These are phyloP conservation scores for Euphorbia lathyris DNA, from an alignment of 345 rosid genomes.

Conservation along the genomic window DNA sequence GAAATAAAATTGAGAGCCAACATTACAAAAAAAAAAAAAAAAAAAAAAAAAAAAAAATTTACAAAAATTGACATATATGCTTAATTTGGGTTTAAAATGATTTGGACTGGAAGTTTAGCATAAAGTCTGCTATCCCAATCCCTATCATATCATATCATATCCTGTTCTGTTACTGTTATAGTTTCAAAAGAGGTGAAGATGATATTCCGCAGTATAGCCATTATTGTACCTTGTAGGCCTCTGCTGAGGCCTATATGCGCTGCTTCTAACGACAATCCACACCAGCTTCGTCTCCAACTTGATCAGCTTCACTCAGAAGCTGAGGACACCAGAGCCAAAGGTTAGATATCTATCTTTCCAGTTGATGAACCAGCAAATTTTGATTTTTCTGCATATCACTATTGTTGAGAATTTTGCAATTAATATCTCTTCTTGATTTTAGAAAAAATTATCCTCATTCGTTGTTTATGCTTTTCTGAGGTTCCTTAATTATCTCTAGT, in stretches of 20 bases:
- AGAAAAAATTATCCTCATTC: not conserved
- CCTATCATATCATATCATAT: no score
- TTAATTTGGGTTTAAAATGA: no score
- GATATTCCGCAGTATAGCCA: slow-evolving; percentile 37
- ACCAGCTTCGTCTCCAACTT: slow-evolving; percentile 63
- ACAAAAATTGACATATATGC: no score
- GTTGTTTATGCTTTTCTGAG: not conserved
- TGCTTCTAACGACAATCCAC: slow-evolving; percentile 36
- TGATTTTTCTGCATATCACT: not conserved
- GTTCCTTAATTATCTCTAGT: not conserved
- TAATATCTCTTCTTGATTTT: not conserved
- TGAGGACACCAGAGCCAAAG: slow-evolving; percentile 61
- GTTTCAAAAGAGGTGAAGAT: slow-evolving; percentile 14
- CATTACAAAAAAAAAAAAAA: no score
- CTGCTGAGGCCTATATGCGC: slow-evolving; percentile 32
- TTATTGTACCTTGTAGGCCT: slow-evolving; percentile 24
- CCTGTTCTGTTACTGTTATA: no score
- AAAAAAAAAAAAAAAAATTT: no score
- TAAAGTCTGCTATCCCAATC: no score
- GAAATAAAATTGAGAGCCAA: no score
- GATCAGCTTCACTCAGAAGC: slow-evolving; percentile 78
- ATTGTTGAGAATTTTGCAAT: not conserved
- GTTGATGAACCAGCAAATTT: no score
- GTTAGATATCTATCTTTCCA: slow-evolving; percentile 36
- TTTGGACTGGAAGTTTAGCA: no score